Percentiles rank a stretch among this genome's conserved stretches.
Conservation (phyloP, 2,329 filamentous ascomycete species). For the Camillea tinctor region DNA sequence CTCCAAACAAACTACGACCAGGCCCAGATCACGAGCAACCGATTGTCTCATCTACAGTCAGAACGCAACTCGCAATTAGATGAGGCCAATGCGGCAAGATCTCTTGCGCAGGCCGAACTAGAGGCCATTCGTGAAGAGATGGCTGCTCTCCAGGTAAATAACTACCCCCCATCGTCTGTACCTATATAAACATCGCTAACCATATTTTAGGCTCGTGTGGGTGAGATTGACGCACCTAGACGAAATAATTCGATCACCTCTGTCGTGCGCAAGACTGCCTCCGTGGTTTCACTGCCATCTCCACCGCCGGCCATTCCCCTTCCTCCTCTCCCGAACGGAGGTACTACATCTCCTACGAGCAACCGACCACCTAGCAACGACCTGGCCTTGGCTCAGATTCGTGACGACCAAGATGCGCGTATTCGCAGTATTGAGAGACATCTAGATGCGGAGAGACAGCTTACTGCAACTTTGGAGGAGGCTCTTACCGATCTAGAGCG, state of each 20-base stretch:
- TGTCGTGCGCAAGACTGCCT: slow-evolving; percentile 80
- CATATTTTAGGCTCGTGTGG: slow-evolving; percentile 29
- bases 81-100: slow-evolving; percentile 67
- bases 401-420: slow-evolving; percentile 92
- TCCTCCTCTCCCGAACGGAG: slow-evolving; percentile 74
- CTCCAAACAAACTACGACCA: slow-evolving; percentile 94
- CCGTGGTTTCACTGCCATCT: slow-evolving; percentile 81
- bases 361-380: slow-evolving; percentile 81
- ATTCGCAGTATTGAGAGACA: slow-evolving; percentile 97
- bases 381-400: slow-evolving; percentile 69
- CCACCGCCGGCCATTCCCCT: slow-evolving; percentile 95
- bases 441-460: slow-evolving; percentile 90
- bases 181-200: slow-evolving; percentile 24
- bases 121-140: slow-evolving; percentile 69
- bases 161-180: neutral
- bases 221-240: slow-evolving; percentile 42
- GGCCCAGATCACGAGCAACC: slow-evolving; percentile 80
- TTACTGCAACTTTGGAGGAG: slow-evolving; percentile 93
- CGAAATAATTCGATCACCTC: slow-evolving; percentile 61
- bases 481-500: slow-evolving; percentile 90
- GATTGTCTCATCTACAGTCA: slow-evolving; percentile 76
- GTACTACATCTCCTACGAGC: slow-evolving; percentile 51
- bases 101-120: slow-evolving; percentile 65
- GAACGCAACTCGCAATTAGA: slow-evolving; percentile 75
- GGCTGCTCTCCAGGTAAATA: slow-evolving; percentile 70